phyloP scores from a whole-genome alignment of 78 protist species.

The Protostelium mycophagum region DNA sequence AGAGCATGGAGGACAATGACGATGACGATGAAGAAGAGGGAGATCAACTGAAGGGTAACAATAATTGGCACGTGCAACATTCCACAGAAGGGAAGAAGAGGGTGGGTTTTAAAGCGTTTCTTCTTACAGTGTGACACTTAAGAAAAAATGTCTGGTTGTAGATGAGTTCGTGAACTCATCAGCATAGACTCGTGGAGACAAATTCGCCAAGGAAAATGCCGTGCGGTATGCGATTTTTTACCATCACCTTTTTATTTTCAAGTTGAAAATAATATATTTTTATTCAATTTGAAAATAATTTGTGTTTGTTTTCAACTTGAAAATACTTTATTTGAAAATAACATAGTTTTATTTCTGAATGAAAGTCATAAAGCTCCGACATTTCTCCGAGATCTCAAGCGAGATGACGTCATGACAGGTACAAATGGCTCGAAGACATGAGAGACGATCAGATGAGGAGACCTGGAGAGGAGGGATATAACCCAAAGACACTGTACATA shows the following conservation, averaged over 20 bases:
- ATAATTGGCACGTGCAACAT: background rate
- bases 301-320: too few species aligned
- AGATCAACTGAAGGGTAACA: background rate
- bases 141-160: background rate
- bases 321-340: too few species aligned
- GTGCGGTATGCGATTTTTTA: too few species aligned
- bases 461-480: constrained; percentile 52
- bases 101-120: too few species aligned
- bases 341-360: too few species aligned
- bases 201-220: constrained; percentile 13
- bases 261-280: too few species aligned
- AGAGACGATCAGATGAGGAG: constrained; percentile 34
- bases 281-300: too few species aligned
- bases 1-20: background rate
- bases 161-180: background rate
- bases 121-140: too few species aligned
- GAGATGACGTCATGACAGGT: constrained; percentile 20
- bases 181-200: background rate
- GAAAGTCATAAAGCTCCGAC: too few species aligned
- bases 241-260: too few species aligned
- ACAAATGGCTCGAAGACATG: constrained; percentile 19
- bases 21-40: constrained; percentile 2
- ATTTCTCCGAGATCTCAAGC: too few species aligned
- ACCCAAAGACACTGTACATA: constrained; percentile 61
- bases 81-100: too few species aligned